Evolutionary conservation across 2,329 filamentous ascomycete species (phyloP), one percentile per base, ranked within the genome.

Genomic region (Beauveria sp.): DNA sequence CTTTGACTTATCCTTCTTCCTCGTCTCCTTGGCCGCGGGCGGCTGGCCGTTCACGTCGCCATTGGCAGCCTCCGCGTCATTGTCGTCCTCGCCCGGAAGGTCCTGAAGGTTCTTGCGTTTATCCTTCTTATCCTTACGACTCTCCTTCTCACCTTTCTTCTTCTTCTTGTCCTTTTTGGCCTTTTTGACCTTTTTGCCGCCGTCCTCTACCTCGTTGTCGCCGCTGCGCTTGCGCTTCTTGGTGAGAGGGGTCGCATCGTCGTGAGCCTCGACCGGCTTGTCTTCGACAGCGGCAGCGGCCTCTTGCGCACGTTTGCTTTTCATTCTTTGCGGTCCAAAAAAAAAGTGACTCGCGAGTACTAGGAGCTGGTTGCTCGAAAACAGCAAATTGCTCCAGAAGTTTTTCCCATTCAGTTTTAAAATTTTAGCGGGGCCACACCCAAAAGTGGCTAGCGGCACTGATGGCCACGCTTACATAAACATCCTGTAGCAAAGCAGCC

Each of bases 231-330:
- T 74, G 68, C 72, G 72, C 71, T 75, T 75, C 68, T 74, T 75
- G 61, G 66, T 66, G 30, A 70, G 45, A 49, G 38, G 65, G 26
- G 61, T 65, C 22, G 69, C 70, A 47, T 63, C 63, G 18, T 68
- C 64, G 38, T 65, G 61, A 38, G 61, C 49, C 45, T 67, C 62
- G 40, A 63, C 59, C 16, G 66, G 66, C 57, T 67, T 70, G n/a
- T 70, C 69, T 12, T 71, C 61, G 6, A n/a, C 47, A 26, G 66
- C 65, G 42, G 70, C 67, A 47, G 61, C 66, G 38, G 70, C 70
- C 54, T 75, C 73, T 61, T 70, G 70, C 45, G 73, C 74, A 58
- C 74, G 73, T 64, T 76, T 76, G 70, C 73, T 76, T 67, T 76
- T 76, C 70, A 72, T 70, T 53, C 68, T 70, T 47, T 42, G 2